Evolutionary conservation across 371 early-diverging fungal species (phyloP), one percentile per base, ranked within the genome.

Genomic region (Chytridium lagenaria): DNA sequence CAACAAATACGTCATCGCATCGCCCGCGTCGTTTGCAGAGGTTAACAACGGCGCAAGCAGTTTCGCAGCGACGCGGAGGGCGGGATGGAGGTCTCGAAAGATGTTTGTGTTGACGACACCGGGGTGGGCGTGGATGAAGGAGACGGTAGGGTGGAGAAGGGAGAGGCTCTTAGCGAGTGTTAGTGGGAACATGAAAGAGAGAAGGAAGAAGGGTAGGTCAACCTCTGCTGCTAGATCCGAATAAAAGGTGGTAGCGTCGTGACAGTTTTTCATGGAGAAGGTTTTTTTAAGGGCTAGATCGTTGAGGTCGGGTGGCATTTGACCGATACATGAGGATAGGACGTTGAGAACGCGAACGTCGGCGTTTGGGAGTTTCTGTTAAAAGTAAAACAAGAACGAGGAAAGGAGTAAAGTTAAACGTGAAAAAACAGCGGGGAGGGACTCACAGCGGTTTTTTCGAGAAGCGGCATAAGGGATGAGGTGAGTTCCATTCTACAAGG

Each of bases 221-320:
- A n/a, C 57, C 59, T 76, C 63, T 16, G 72, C 69, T 10, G 71
- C 28, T 16, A 80, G 44, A 59, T 80, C 80, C 55, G 73, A 78
- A 51, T 80, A 80, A 15, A 68, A 51, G 59, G 68, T 26, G 15
- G 74, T 65, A 15, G 80, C 51, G 23, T 78, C 75, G n/a, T n/a
- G n/a, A n/a, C n/a, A n/a, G n/a, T n/a, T n/a, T n/a, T n/a, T n/a
- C n/a, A n/a, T n/a, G n/a, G 5, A 76, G 73, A 2, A 49, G 50
- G 26, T 75, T 40, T 51, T 64, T 34, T 76, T 74, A 22, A 80
- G 74, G 31, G 76, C 81, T 50, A 76, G 38, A 55, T 80, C 78
- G 2, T 70, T 59, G 16, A 55, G 28, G 26, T 70, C 57, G 23
- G 57, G 23, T 7, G 57, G 30, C 44, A 44, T 7, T 44, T 44